Conservation (phyloP, 805 yeast genomes). For the Yamadazyma ubonensis region DNA sequence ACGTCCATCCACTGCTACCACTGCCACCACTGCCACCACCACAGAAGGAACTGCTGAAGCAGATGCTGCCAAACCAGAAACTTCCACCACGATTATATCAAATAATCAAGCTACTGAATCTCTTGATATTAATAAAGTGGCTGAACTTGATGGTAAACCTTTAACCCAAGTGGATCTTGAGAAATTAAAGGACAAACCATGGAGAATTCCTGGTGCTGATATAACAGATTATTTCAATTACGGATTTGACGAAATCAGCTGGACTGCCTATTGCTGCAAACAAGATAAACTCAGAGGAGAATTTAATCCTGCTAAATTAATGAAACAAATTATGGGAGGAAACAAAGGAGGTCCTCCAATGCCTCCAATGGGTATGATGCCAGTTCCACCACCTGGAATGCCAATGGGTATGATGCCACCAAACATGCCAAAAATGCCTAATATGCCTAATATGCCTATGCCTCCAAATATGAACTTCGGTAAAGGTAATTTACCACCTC, state of each 20-base stretch:
- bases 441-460: constrained; percentile 19
- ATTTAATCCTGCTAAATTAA: constrained; percentile 77
- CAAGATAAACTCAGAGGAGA: constrained; percentile 80
- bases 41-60: constrained; percentile 7
- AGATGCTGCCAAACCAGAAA: constrained; percentile 17
- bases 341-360: constrained; percentile 19
- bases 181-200: constrained; percentile 88
- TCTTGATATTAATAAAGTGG: constrained; percentile 68
- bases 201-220: constrained; percentile 98
- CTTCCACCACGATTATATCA: constrained; percentile 34
- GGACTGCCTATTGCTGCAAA: constrained; percentile 89
- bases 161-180: constrained; percentile 78
- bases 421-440: constrained; percentile 22
- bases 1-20: constrained; percentile 26
- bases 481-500: constrained; percentile 20
- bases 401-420: constrained; percentile 18
- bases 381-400: constrained; percentile 19
- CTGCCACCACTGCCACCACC: constrained; percentile 18
- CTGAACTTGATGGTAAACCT: constrained; percentile 76
- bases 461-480: constrained; percentile 11
- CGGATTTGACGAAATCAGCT: constrained; percentile 94
- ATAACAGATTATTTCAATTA: constrained; percentile 91
- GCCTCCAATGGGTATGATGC: constrained; percentile 21
- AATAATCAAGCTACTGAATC: constrained; percentile 42
- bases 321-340: constrained; percentile 54